Evolutionary conservation across 2,329 filamentous ascomycete species (phyloP).

Genomic region (Sporothrix schenckii): DNA sequence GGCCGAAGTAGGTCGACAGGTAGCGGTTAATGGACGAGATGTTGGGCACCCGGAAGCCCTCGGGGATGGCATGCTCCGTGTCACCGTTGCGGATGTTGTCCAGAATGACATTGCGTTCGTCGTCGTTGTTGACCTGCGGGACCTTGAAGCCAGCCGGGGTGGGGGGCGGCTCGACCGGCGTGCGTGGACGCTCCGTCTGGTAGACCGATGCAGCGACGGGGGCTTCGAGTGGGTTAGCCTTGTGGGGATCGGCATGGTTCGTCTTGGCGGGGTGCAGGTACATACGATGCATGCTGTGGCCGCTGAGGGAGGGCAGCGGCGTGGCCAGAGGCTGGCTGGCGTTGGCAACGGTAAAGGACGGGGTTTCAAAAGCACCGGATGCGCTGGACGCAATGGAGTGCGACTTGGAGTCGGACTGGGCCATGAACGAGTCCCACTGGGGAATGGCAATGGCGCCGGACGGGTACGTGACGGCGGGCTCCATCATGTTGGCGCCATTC

Average conservation of each 20-base stretch:
- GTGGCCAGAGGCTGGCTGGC: slow-evolving; percentile 60
- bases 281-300: slow-evolving; percentile 62
- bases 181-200: slow-evolving; percentile 67
- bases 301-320: slow-evolving; percentile 70
- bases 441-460: slow-evolving; percentile 79
- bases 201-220: slow-evolving; percentile 76
- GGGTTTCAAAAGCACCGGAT: slow-evolving; percentile 68
- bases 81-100: slow-evolving; percentile 84
- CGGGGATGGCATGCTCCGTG: slow-evolving; percentile 77
- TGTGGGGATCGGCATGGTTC: too few species aligned
- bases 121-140: slow-evolving; percentile 80
- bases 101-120: slow-evolving; percentile 81
- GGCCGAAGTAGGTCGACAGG: slow-evolving; percentile 90
- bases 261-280: slow-evolving; percentile 36
- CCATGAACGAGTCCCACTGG: slow-evolving; percentile 88
- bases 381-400: slow-evolving; percentile 71
- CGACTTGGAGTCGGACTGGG: slow-evolving; percentile 72
- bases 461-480: slow-evolving; percentile 74
- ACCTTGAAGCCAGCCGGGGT: slow-evolving; percentile 70
- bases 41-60: slow-evolving; percentile 85
- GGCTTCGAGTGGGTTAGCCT: slow-evolving; percentile 46
- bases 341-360: slow-evolving; percentile 63
- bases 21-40: slow-evolving; percentile 85
- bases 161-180: slow-evolving; percentile 69
- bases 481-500: slow-evolving; percentile 71